phyloP scores from a whole-genome alignment of 192 early-diverging fungal species.

The Funneliformis geosporum region DNA sequence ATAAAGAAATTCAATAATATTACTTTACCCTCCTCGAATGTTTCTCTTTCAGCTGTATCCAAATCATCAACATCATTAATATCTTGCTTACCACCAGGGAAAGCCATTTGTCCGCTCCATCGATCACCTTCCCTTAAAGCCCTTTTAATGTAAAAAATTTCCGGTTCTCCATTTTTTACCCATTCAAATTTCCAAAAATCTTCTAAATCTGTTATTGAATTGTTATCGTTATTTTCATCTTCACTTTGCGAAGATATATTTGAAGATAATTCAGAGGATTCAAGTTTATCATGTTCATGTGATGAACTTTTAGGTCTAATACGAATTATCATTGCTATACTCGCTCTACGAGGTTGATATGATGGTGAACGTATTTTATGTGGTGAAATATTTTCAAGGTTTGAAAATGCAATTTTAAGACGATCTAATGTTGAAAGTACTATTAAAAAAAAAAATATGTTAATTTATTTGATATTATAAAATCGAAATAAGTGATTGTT shows the following conservation, averaged over 20 bases:
- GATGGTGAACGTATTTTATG: slow-evolving; percentile 39
- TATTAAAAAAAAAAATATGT: not conserved
- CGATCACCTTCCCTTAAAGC: slow-evolving; percentile 50
- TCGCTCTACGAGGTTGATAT: slow-evolving; percentile 43
- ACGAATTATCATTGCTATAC: slow-evolving; percentile 48
- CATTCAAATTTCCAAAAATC: slow-evolving; percentile 46
- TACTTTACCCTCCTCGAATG: slow-evolving; percentile 36
- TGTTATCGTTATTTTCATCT: not conserved
- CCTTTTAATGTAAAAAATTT: slow-evolving; percentile 47
- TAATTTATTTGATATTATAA: not conserved
- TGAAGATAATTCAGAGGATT: not conserved
- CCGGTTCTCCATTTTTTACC: slow-evolving; percentile 42
- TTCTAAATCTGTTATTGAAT: slow-evolving; percentile 22
- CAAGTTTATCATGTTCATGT: not conserved
- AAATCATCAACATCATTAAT: slow-evolving; percentile 44
- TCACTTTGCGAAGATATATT: not conserved
- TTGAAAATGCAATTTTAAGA: slow-evolving; percentile 16
- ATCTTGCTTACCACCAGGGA: slow-evolving; percentile 48
- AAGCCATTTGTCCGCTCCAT: slow-evolving; percentile 50
- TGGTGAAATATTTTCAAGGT: slow-evolving; percentile 32
- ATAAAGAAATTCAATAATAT: not conserved
- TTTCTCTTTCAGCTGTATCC: slow-evolving; percentile 46
- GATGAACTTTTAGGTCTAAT: slow-evolving; percentile 33
- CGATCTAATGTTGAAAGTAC: not conserved
- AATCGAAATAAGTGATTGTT: not conserved